Percentiles rank a stretch among this genome's conserved stretches.
These are phyloP conservation scores for Cutaneotrichosporon daszewskae DNA, from an alignment of 1,284 basidiomycete genomes.

Conservation along the genomic window DNA sequence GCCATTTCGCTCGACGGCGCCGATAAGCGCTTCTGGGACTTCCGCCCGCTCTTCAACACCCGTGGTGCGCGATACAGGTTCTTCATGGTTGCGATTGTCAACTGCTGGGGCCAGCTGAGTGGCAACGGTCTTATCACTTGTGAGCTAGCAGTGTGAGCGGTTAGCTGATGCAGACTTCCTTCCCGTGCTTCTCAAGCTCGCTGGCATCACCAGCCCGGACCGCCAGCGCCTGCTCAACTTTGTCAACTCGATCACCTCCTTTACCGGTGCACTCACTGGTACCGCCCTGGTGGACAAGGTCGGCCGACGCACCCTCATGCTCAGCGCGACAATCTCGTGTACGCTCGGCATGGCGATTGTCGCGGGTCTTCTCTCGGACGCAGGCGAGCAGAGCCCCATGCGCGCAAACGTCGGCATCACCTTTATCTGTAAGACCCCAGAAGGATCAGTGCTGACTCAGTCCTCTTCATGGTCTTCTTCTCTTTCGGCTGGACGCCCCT, in stretches of 20 bases:
- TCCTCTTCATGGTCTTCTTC: slow-evolving; percentile 19
- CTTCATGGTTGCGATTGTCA: slow-evolving; percentile 51
- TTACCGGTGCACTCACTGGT: slow-evolving; percentile 28
- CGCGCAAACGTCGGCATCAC: slow-evolving; percentile 31
- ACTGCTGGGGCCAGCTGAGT: slow-evolving; percentile 27
- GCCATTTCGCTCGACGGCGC: slow-evolving; percentile 43
- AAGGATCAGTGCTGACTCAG: not conserved
- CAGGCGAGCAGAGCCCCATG: slow-evolving; percentile 16
- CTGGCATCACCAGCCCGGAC: slow-evolving; percentile 25
- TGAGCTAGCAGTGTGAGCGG: too few relatives aligned
- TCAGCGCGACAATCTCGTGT: slow-evolving; percentile 21
- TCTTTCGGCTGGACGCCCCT: slow-evolving; percentile 57
- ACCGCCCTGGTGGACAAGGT: slow-evolving; percentile 25
- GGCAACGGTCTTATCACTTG: slow-evolving; percentile 47
- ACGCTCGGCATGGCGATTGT: slow-evolving; percentile 26
- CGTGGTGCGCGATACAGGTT: slow-evolving; percentile 52
- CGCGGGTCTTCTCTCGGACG: slow-evolving; percentile 24
- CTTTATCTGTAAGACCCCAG: slow-evolving; percentile 26
- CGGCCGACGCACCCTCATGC: slow-evolving; percentile 30
- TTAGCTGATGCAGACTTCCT: too few relatives aligned
- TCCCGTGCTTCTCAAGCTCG: slow-evolving; percentile 23
- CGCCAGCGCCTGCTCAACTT: slow-evolving; percentile 29
- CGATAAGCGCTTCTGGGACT: slow-evolving; percentile 54
- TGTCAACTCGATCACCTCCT: slow-evolving; percentile 27
- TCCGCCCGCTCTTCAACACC: slow-evolving; percentile 53